Base-by-base conservation (phyloP, 2,329 filamentous ascomycete genomes). In the Ophiosphaerella narmari region DNA sequence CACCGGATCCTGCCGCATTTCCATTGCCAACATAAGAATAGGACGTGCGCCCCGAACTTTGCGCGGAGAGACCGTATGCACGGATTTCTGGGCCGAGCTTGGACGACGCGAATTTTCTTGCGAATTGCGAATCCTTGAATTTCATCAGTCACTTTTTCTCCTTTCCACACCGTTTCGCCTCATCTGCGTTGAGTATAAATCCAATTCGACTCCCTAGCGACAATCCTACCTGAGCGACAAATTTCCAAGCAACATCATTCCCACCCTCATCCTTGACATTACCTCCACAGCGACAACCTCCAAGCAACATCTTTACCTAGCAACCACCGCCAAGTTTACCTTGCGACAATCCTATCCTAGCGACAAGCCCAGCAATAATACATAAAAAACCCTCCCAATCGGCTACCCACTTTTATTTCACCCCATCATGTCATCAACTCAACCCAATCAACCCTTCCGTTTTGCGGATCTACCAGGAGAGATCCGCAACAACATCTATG, bases 401-500 rank as follows among this genome's bases (percentile, higher is more conserved):
- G 35, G 42, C 40, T 24, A 37, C 12, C 39, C 50, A 36, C 18
- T 31, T 6, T 7, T 39, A 7, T 13, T 39, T 14, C 33, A 26
- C 11, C 18, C 45, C 55, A 51, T 6, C 16, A 64, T 64, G 60
- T 55, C 57, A 26, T 54, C 48, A 36, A 14, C 34, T 23, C 56
- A 48, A 48, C 46, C 48, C 42, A 45, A 36, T 16, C 50, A 59
- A 37, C 54, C 58, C 24, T 65, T 67, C 18, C 62, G 63, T 21
- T 65, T 67, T 33, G 43, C 65, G 43, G 64, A 67, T 35, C 55
- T 67, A 12, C 64, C 64, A 3, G 56, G 54, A 33, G 64, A 66
- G 45, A 62, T 67, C 9, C 53, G 62, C 21, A 65, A 67, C 48
- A 61, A 54, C 48, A 42, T 66, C 32, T 67, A 67, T 54, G 57